Evolutionary conservation across 2,329 filamentous ascomycete genomes (phyloP).

Genomic region (Nigrospora osmanthi): DNA sequence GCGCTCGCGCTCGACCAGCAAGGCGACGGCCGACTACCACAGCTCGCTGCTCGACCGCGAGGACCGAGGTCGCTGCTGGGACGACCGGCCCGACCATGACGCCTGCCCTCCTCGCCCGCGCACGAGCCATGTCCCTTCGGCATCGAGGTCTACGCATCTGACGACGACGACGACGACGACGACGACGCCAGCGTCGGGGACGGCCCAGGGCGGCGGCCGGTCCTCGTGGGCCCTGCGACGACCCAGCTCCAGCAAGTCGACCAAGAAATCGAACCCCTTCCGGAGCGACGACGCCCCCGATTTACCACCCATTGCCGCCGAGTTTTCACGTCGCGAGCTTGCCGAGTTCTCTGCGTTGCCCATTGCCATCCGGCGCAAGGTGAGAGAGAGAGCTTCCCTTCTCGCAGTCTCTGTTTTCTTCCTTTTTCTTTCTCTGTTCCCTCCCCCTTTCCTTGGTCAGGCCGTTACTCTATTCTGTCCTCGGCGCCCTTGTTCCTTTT

Average conservation of each 20-base stretch:
- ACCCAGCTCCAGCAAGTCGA: conserved; percentile 3
- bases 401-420: conserved; percentile 1
- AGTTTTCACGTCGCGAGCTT: conserved; percentile 25
- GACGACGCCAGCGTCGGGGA: neutral
- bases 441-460: neutral
- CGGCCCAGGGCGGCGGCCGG: neutral
- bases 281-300: neutral
- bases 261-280: conserved; percentile 2
- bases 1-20: no score
- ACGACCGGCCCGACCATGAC: neutral
- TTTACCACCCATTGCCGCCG: conserved; percentile 6
- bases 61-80: neutral
- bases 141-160: neutral
- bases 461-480: neutral
- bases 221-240: neutral
- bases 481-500: neutral
- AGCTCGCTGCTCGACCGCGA: neutral
- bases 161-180: neutral
- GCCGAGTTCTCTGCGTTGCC: conserved; percentile 44
- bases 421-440: conserved; percentile 4
- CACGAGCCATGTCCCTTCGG: neutral
- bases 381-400: conserved; percentile 30
- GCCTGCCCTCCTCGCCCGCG: no score
- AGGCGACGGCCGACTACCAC: conserved; percentile 1
- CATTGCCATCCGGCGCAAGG: conserved; percentile 42